Evolutionary conservation across 331 rosid genomes (phyloP).

Genomic region (Malus hybrid): DNA sequence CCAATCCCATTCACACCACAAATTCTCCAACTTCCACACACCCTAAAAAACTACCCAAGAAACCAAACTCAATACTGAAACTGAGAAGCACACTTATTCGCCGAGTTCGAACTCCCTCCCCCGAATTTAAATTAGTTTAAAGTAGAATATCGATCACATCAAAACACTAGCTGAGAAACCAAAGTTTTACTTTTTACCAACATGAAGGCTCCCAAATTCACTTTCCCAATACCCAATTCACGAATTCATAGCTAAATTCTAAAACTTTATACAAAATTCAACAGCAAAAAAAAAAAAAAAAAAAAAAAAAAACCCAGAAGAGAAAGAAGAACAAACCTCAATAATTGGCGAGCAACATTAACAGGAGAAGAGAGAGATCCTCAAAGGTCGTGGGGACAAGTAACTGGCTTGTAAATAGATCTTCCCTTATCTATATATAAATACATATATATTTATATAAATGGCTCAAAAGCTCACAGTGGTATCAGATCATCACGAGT

Average conservation of each 20-base stretch:
- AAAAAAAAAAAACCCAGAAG: neutral
- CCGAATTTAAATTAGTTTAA: too few species aligned
- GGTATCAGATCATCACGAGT: neutral
- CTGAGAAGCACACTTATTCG: too few species aligned
- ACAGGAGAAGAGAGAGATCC: neutral
- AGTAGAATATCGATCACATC: too few species aligned
- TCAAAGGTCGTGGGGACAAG: neutral
- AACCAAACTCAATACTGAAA: neutral
- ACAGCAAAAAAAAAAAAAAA: neutral
- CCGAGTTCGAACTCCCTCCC: too few species aligned
- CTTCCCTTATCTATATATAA: neutral
- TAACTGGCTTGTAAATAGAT: neutral
- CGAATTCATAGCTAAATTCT: neutral
- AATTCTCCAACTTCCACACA: neutral
- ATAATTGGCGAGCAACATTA: conserved; percentile 5
- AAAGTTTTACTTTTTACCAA: neutral
- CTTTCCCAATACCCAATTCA: conserved; percentile 3
- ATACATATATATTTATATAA: neutral
- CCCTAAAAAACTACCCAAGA: neutral
- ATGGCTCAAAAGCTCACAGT: neutral
- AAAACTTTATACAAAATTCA: neutral
- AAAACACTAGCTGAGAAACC: neutral
- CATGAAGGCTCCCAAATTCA: neutral
- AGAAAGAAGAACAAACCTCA: conserved; percentile 17
- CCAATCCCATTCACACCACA: neutral